phyloP scores from a whole-genome alignment of 306 rosid species.

The Nissolia schottii region DNA sequence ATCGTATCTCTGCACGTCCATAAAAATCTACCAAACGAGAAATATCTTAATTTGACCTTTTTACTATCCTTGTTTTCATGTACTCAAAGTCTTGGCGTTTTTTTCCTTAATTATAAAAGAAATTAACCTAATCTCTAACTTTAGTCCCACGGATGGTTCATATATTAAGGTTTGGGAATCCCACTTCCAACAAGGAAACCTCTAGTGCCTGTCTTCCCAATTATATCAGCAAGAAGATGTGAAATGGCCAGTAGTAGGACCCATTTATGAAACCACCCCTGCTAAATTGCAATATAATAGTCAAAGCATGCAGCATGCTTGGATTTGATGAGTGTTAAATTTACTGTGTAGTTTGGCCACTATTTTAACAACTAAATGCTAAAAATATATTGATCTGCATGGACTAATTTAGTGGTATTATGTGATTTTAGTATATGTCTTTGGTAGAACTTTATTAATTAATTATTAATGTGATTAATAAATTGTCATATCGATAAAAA shows the following conservation, averaged over 20 bases:
- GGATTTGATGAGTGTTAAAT: background rate
- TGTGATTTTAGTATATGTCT: no score
- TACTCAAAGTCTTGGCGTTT: background rate
- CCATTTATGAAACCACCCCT: constrained; percentile 2
- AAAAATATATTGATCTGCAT: background rate
- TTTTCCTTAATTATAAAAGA: background rate
- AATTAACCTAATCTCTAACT: background rate
- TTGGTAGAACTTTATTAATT: no score
- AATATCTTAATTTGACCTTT: background rate
- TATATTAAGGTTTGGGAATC: constrained; percentile 16
- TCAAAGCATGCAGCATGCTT: constrained; percentile 8
- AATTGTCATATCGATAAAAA: no score
- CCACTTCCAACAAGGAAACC: background rate
- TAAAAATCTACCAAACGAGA: no score
- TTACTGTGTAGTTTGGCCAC: background rate
- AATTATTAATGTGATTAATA: no score
- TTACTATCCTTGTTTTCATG: background rate
- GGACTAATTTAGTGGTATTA: no score
- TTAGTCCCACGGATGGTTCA: background rate
- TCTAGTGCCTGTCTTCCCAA: background rate
- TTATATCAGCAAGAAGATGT: constrained; percentile 3
- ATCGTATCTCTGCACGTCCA: constrained; percentile 21
- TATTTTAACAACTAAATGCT: background rate
- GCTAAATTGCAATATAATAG: background rate
- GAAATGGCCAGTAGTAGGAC: constrained; percentile 24